Percentiles rank a stretch among this genome's conserved stretches.
phyloP scores from a whole-genome alignment of 768 basidiomycete species.

The Dacryopinax primogenitus region DNA sequence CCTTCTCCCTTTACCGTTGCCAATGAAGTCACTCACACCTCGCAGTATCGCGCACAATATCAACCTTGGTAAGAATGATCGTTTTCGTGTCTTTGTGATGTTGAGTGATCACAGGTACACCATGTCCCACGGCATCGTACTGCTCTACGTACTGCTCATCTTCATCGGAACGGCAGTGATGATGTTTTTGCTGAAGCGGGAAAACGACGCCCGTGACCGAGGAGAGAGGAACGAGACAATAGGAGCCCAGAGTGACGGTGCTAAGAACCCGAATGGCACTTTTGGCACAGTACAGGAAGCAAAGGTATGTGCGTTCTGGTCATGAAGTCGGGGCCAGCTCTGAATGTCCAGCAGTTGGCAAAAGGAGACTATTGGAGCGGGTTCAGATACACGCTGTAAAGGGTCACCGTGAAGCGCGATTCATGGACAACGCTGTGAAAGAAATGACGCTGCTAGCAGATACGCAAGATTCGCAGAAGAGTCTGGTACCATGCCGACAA shows the following conservation, averaged over 20 bases:
- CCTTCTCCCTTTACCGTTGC: not conserved
- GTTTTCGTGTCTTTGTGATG: not conserved
- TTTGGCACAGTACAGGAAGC: constrained; percentile 45
- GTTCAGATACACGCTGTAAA: constrained; percentile 49
- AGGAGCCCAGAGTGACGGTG: constrained; percentile 31
- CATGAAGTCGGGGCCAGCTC: not conserved
- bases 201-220: constrained; percentile 51
- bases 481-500: not conserved
- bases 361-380: constrained; percentile 69
- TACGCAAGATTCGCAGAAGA: too few relatives aligned
- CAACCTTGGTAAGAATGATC: constrained; percentile 43
- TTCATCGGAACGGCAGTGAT: constrained; percentile 36
- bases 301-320: constrained; percentile 25
- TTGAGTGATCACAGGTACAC: not conserved
- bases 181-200: constrained; percentile 38
- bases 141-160: constrained; percentile 59
- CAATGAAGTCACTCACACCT: not conserved
- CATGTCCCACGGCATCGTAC: not conserved
- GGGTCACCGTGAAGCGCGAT: too few relatives aligned
- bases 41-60: constrained; percentile 45
- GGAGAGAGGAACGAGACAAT: constrained; percentile 62
- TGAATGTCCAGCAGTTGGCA: constrained; percentile 25
- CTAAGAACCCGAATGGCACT: constrained; percentile 24
- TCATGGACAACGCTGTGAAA: too few relatives aligned
- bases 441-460: too few relatives aligned